These are phyloP conservation scores for Amaranthus tricolor DNA, from an alignment of 179 eudicot species.

Conservation along the genomic window DNA sequence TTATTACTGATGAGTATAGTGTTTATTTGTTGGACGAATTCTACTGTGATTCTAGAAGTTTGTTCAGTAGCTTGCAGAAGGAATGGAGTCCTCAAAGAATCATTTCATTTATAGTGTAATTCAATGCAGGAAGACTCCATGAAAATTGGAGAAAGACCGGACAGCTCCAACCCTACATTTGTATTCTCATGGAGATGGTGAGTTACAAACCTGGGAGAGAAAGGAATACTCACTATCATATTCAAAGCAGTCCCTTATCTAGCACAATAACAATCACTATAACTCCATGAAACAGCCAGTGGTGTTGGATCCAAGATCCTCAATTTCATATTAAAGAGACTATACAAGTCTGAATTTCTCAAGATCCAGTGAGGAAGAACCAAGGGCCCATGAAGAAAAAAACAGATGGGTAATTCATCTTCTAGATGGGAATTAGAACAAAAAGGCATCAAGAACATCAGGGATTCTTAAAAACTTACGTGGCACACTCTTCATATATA, in stretches of 20 bases:
- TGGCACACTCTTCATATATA: slow-evolving; percentile 94
- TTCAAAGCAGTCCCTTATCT: background rate
- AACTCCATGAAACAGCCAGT: background rate
- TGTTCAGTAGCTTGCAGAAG: background rate
- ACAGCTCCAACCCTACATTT: background rate
- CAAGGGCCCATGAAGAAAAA: background rate
- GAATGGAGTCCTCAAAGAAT: background rate
- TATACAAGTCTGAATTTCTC: too few species aligned
- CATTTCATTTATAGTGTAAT: background rate
- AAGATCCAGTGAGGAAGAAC: background rate
- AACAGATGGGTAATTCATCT: background rate
- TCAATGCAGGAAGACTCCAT: background rate
- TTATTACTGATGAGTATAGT: background rate
- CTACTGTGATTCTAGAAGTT: background rate
- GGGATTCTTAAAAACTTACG: slow-evolving; percentile 45
- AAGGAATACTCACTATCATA: background rate
- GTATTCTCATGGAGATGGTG: background rate
- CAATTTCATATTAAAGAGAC: too few species aligned
- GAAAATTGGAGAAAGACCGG: background rate
- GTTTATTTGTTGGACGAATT: background rate
- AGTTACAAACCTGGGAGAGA: background rate
- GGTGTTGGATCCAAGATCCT: too few species aligned
- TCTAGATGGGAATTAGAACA: background rate
- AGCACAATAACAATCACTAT: background rate
- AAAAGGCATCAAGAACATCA: background rate